Evolutionary conservation across 2,329 filamentous ascomycete genomes (phyloP), one percentile per base, ranked within the genome.

Genomic region (Curvularia hawaiiensis): DNA sequence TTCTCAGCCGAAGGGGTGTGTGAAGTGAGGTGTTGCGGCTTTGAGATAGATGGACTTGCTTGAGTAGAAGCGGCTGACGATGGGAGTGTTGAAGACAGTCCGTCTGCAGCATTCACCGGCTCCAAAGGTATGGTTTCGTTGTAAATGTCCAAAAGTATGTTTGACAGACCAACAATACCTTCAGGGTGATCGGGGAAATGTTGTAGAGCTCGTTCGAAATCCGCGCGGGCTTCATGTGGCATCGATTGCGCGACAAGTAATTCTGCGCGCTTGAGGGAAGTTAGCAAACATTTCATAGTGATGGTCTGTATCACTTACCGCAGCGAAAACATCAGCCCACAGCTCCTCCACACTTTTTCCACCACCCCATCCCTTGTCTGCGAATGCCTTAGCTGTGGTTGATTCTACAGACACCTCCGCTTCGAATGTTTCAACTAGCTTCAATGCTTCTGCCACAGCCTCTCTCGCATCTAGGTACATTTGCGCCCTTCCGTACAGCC

Each of bases 81-180:
- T 11, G 53, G 58, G 16, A 59, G 41, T 1, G 49, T 59, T 6
- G 59, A 58, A 4, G 53, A 51, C 0, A 51, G 40, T 8, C 67
- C 68, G 2, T 56, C 58, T 1, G 73, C 65, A 22, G 40, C 43
- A 72, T 77, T 78, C 57, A 80, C 80, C 3, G 87, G 87, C 40
- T 89, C 82, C 20, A 91, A 78, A 47, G 85, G 75, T 33, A 82
- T 74, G 10, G 72, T 83, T 74, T 91, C 83, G 65, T 81, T 87
- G 77, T 94, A 96, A 20, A 96, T 87, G 69, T 97, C 92, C 48
- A 98, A 83, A 7, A 99, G 83, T 38, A 98, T 88, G 66, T 90
- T 90, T 18, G 91, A 91, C 22, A 99, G 79, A 1, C 90, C 91
- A 35, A 97, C 86, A 24, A 90, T 96, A 31, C 91, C 92, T 14